Conservation (phyloP, 1,284 basidiomycete genomes). For the Coniferiporia weirii region DNA sequence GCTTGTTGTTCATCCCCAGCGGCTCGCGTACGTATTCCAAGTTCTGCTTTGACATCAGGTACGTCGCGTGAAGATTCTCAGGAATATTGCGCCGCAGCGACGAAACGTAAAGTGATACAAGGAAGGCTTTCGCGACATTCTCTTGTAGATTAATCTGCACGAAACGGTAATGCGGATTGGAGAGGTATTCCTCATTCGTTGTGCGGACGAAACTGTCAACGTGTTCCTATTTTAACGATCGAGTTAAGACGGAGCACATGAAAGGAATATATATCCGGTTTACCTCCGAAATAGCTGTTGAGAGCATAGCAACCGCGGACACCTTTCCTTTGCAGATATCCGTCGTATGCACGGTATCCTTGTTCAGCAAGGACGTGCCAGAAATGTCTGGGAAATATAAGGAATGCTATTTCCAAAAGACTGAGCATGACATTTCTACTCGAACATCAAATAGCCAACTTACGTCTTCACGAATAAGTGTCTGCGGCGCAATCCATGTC, state of each 20-base stretch:
- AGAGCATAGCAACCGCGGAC: constrained; percentile 76
- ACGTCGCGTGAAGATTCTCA: constrained; percentile 61
- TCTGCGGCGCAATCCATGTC: constrained; percentile 89
- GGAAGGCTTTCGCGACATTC: constrained; percentile 84
- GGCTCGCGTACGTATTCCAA: constrained; percentile 77
- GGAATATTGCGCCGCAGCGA: constrained; percentile 69
- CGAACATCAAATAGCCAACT: constrained; percentile 28
- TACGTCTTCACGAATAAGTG: constrained; percentile 86
- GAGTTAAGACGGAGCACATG: constrained; percentile 5
- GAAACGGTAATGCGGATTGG: constrained; percentile 71
- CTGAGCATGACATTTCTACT: constrained; percentile 1
- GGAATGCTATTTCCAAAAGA: constrained; percentile 58
- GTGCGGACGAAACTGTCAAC: constrained; percentile 66
- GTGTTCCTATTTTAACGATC: constrained; percentile 57
- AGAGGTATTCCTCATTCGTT: constrained; percentile 55
- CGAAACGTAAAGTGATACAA: constrained; percentile 79
- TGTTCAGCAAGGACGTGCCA: constrained; percentile 61
- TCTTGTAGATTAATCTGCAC: constrained; percentile 89
- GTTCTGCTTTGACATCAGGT: constrained; percentile 77
- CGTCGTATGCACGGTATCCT: constrained; percentile 69
- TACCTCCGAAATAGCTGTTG: constrained; percentile 84
- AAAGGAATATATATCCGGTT: constrained; percentile 20
- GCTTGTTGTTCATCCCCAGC: constrained; percentile 84
- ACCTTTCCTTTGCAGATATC: constrained; percentile 73
- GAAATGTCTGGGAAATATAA: constrained; percentile 88